These are phyloP conservation scores for Metrosideros polymorpha DNA, from an alignment of 441 rosid species.

Conservation along the genomic window DNA sequence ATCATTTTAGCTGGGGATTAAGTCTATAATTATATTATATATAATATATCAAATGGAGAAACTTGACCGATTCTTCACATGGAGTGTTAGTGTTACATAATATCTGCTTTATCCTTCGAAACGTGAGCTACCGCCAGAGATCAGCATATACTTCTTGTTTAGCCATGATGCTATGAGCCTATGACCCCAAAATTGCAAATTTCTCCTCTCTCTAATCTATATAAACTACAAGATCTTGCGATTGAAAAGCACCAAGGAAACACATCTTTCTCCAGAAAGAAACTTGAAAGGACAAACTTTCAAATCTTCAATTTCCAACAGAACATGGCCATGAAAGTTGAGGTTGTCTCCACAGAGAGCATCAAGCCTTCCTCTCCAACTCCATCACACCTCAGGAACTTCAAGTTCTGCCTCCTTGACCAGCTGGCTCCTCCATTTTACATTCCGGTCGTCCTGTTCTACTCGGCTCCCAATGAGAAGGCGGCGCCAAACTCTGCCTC, in stretches of 20 bases:
- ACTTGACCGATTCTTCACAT: too few species aligned
- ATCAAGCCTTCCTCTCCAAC: slow-evolving; percentile 27
- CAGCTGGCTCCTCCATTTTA: slow-evolving; percentile 11
- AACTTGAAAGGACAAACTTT: neutral
- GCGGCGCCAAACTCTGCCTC: neutral
- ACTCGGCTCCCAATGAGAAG: neutral
- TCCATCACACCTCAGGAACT: slow-evolving; percentile 15
- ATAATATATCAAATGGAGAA: too few species aligned
- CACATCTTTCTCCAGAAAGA: too few species aligned
- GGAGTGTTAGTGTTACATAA: too few species aligned
- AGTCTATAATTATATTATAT: too few species aligned
- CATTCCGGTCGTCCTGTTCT: slow-evolving; percentile 19
- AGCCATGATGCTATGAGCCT: neutral
- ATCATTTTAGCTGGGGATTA: too few species aligned
- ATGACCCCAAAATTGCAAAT: neutral
- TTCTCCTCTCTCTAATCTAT: neutral
- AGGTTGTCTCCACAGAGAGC: slow-evolving; percentile 11
- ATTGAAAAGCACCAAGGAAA: neutral
- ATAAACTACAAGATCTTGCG: neutral
- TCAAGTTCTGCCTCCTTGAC: slow-evolving; percentile 22
- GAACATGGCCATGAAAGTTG: slow-evolving; percentile 16
- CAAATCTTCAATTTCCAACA: neutral
- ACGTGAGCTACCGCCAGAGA: too few species aligned
- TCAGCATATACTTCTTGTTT: neutral
- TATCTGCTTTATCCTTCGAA: too few species aligned